phyloP scores from a whole-genome alignment of 148 eudicot genomes.

The Hydrangea macrophylla region DNA sequence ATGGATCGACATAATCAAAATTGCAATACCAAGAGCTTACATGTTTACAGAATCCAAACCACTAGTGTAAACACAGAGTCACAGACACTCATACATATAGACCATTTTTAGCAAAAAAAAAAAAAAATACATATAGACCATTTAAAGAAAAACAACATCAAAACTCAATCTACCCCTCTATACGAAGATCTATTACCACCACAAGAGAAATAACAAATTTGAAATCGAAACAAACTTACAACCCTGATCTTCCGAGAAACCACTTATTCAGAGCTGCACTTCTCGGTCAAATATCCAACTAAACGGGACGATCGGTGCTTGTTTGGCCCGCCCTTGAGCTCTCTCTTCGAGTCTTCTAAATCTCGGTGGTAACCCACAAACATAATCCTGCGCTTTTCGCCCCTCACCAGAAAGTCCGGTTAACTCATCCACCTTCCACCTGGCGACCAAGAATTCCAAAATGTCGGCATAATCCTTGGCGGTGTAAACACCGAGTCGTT shows the following conservation, averaged over 20 bases:
- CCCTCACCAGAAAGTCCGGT: conserved; percentile 17
- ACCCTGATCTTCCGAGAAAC: not conserved
- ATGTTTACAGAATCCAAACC: no score
- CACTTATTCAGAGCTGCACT: conserved; percentile 8
- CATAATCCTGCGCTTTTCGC: conserved; percentile 21
- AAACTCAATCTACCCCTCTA: no score
- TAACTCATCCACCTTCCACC: conserved; percentile 26
- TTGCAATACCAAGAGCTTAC: no score
- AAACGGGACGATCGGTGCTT: conserved; percentile 1
- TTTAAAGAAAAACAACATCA: no score
- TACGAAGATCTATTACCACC: no score
- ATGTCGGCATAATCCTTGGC: conserved; percentile 28
- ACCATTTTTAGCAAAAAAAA: no score
- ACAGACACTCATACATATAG: no score
- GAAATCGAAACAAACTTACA: no score
- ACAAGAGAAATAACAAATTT: no score
- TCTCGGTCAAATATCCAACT: conserved; percentile 19
- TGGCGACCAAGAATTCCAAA: conserved; percentile 26
- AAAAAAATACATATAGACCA: no score
- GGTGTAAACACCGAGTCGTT: conserved; percentile 23
- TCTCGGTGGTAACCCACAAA: conserved; percentile 20
- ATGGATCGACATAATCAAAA: no score
- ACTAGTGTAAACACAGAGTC: no score
- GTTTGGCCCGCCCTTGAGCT: conserved; percentile 13
- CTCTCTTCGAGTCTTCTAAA: conserved; percentile 17